Percentiles rank a stretch among this genome's conserved stretches.
phyloP scores from a whole-genome alignment of 345 rosid species.

The Corymbia maculata region DNA sequence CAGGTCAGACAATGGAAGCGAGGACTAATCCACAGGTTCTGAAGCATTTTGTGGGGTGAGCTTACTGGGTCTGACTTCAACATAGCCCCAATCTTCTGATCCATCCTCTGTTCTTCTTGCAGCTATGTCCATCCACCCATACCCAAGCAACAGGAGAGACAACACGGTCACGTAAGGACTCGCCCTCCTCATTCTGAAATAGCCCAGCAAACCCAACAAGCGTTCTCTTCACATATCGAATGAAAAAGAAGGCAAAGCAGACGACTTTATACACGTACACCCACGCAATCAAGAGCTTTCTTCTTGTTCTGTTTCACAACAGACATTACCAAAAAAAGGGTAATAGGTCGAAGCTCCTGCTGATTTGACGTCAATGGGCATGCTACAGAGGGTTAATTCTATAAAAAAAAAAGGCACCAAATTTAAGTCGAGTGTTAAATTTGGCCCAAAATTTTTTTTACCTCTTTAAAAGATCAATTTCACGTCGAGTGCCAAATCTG shows the following conservation, averaged over 20 bases:
- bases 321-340: neutral
- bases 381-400: neutral
- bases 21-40: neutral
- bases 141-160: conserved; percentile 12
- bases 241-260: neutral
- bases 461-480: too few relatives aligned
- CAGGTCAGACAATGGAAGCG: neutral
- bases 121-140: conserved; percentile 16
- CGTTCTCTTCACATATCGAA: neutral
- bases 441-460: too few relatives aligned
- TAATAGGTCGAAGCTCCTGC: neutral
- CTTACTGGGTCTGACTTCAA: conserved; percentile 84
- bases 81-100: conserved; percentile 91
- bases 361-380: neutral
- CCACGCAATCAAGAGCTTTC: neutral
- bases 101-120: conserved; percentile 20
- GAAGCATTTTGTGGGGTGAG: neutral
- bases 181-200: conserved; percentile 35
- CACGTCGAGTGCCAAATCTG: too few relatives aligned
- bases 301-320: neutral
- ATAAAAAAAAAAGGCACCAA: too few relatives aligned
- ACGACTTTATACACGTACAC: neutral
- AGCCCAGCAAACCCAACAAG: neutral
- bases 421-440: too few relatives aligned
- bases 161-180: conserved; percentile 9